phyloP scores from a whole-genome alignment of 23 red algal genomes.

The Gracilaria vermiculophylla region DNA sequence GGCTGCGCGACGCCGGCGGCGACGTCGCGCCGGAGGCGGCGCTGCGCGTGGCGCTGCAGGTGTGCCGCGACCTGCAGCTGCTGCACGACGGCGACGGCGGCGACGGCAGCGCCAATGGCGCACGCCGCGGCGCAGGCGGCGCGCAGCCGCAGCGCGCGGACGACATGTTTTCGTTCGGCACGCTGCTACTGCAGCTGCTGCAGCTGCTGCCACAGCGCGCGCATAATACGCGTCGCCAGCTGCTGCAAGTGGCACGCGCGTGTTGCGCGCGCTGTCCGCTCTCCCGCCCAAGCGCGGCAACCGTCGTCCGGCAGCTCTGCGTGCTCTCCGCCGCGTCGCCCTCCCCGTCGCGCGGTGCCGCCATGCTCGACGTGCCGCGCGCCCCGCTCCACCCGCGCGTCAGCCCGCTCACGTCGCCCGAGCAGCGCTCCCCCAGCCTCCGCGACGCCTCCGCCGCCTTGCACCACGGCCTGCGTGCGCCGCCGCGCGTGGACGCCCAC shows the following conservation, averaged over 20 bases:
- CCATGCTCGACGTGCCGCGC: not conserved
- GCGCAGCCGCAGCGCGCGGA: constrained; percentile 27
- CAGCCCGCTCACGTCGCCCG: constrained; percentile 43
- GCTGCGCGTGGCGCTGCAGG: constrained; percentile 16
- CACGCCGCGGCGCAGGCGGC: too few relatives aligned
- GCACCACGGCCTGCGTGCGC: too few relatives aligned
- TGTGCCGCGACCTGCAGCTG: not conserved
- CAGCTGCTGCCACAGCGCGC: too few relatives aligned
- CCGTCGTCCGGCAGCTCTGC: too few relatives aligned
- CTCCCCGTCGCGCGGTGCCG: not conserved
- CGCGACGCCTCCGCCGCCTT: not conserved
- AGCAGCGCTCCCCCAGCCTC: not conserved
- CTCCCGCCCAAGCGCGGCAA: too few relatives aligned
- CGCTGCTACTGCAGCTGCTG: constrained; percentile 86
- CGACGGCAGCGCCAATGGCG: too few relatives aligned
- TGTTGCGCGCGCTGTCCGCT: too few relatives aligned
- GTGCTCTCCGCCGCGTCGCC: too few relatives aligned
- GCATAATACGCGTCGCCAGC: too few relatives aligned
- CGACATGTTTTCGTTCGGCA: constrained; percentile 85
- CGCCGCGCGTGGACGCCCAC: too few relatives aligned
- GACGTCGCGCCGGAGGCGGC: not conserved
- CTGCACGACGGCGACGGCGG: constrained; percentile 7
- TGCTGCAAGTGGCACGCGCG: too few relatives aligned
- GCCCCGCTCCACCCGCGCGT: not conserved
- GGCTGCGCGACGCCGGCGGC: not conserved